A percentile compares a stretch with the other conserved stretches of the same genome.
Evolutionary conservation across 306 rosid species (phyloP).

Genomic region (Pyrus bretschneideri): DNA sequence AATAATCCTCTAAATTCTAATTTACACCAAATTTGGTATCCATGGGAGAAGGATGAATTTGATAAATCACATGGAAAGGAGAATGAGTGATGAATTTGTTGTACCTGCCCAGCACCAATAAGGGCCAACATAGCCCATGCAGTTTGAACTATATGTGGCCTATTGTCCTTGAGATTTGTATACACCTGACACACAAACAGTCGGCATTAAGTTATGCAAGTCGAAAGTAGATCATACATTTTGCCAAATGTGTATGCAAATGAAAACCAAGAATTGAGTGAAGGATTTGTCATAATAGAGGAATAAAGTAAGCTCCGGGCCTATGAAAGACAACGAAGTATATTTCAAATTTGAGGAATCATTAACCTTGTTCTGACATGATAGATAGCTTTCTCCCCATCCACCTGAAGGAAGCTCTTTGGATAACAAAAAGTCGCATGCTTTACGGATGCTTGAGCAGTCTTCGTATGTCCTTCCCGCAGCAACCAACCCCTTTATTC

Average conservation of each 20-base stretch:
- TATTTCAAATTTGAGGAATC: neutral
- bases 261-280: too few species aligned
- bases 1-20: too few species aligned
- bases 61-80: too few species aligned
- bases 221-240: neutral
- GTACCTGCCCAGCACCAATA: constrained; percentile 34
- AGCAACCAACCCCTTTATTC: constrained; percentile 29
- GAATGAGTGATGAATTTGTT: neutral
- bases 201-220: neutral
- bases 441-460: constrained; percentile 26
- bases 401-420: constrained; percentile 36
- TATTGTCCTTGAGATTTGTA: constrained; percentile 22
- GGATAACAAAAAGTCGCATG: constrained; percentile 25
- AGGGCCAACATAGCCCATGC: constrained; percentile 36
- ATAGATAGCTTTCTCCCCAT: constrained; percentile 39
- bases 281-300: neutral
- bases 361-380: constrained; percentile 32
- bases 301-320: neutral
- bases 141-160: constrained; percentile 31
- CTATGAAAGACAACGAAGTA: neutral
- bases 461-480: constrained; percentile 29
- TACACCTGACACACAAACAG: constrained; percentile 16
- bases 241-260: neutral
- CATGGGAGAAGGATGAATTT: too few species aligned
- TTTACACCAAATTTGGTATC: too few species aligned